Percentiles rank a stretch among this genome's conserved stretches.
These are phyloP conservation scores for Backusella parvicylindrica DNA, from an alignment of 192 early-diverging fungal species.

Conservation along the genomic window DNA sequence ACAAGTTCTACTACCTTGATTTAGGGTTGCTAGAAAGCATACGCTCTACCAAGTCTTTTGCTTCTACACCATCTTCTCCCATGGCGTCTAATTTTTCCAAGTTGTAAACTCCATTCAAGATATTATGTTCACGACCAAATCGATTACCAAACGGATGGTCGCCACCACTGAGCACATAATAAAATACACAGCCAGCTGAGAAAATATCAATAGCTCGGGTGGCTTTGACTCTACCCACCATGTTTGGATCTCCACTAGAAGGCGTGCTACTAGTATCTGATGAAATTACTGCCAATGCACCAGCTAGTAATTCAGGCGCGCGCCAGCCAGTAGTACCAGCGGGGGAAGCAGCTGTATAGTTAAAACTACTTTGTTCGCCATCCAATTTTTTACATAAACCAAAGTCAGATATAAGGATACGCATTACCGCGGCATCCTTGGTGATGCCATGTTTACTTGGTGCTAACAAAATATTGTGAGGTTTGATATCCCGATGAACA, in stretches of 20 bases:
- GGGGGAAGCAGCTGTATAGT: slow-evolving; percentile 78
- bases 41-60: slow-evolving; percentile 83
- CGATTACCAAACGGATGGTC: slow-evolving; percentile 96
- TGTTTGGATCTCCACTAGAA: slow-evolving; percentile 10
- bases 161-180: slow-evolving; percentile 86
- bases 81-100: slow-evolving; percentile 69
- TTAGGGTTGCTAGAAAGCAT: slow-evolving; percentile 81
- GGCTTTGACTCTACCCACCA: slow-evolving; percentile 48
- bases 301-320: slow-evolving; percentile 79
- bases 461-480: slow-evolving; percentile 88
- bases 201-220: slow-evolving; percentile 95
- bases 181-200: slow-evolving; percentile 93
- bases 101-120: slow-evolving; percentile 71
- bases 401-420: slow-evolving; percentile 94
- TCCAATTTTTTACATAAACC: slow-evolving; percentile 93
- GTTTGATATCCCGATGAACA: slow-evolving; percentile 98
- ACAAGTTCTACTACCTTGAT: slow-evolving; percentile 45
- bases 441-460: slow-evolving; percentile 46
- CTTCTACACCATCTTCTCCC: slow-evolving; percentile 73
- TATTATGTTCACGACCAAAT: slow-evolving; percentile 87
- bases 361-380: slow-evolving; percentile 91
- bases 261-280: slow-evolving; percentile 8
- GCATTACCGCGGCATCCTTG: slow-evolving; percentile 33
- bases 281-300: slow-evolving; percentile 9
- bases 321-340: slow-evolving; percentile 97